phyloP scores from a whole-genome alignment of 2,329 filamentous ascomycete species.

The Dactylellina cionopaga region DNA sequence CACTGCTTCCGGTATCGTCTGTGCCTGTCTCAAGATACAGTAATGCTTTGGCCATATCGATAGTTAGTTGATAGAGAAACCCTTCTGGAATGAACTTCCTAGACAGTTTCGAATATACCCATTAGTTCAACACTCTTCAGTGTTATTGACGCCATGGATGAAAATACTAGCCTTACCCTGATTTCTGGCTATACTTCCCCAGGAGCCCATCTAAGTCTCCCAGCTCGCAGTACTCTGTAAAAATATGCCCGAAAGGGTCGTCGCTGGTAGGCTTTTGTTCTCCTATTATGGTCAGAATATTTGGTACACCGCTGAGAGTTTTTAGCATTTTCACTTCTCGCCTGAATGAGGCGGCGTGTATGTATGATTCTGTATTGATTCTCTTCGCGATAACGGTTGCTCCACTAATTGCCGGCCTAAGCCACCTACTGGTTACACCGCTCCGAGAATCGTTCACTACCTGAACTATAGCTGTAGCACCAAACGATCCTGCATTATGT shows the following conservation, averaged over 20 bases:
- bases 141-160: no score
- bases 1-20: neutral
- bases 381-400: constrained; percentile 26
- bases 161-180: neutral
- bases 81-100: constrained; percentile 36
- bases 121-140: no score
- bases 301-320: neutral
- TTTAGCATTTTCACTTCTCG: constrained; percentile 18
- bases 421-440: constrained; percentile 11
- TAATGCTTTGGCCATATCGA: constrained; percentile 21
- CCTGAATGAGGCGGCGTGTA: neutral
- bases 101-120: no score
- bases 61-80: constrained; percentile 14
- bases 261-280: neutral
- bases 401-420: neutral
- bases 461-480: constrained; percentile 19
- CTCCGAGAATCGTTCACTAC: neutral
- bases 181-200: neutral
- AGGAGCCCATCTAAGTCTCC: constrained; percentile 21
- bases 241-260: constrained; percentile 32
- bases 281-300: constrained; percentile 14
- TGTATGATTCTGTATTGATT: neutral
- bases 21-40: constrained; percentile 7
- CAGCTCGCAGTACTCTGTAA: constrained; percentile 24
- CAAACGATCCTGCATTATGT: constrained; percentile 14